phyloP scores from a whole-genome alignment of 495 filamentous ascomycete genomes.

The Neurospora sp. region DNA sequence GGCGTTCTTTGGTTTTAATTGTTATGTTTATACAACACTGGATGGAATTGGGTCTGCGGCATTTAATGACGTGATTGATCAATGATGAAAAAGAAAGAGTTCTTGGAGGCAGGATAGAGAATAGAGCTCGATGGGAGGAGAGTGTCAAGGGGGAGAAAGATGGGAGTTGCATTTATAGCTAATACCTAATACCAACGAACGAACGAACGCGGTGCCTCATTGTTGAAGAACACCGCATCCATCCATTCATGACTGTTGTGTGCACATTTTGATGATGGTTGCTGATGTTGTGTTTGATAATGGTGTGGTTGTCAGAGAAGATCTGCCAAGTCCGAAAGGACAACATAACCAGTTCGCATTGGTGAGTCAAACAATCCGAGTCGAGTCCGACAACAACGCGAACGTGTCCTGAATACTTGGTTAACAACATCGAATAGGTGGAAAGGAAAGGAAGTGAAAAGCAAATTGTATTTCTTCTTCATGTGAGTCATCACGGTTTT shows the following conservation, averaged over 20 bases:
- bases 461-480: background rate
- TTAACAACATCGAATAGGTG: background rate
- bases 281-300: background rate
- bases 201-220: background rate
- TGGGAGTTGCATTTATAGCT: background rate
- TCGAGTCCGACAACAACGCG: background rate
- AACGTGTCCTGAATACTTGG: background rate
- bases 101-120: background rate
- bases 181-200: background rate
- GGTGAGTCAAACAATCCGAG: background rate
- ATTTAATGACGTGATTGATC: background rate
- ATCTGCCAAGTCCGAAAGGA: background rate
- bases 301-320: background rate
- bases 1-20: background rate
- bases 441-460: background rate
- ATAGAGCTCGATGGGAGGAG: background rate
- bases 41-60: background rate
- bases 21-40: background rate
- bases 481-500: background rate
- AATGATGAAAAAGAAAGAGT: background rate
- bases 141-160: background rate
- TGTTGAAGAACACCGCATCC: background rate
- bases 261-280: background rate
- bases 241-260: background rate
- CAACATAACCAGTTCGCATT: background rate